Percentiles rank a stretch among this genome's conserved stretches.
Evolutionary conservation across 495 filamentous ascomycete genomes (phyloP).

Genomic region (Talaromyces adpressus): DNA sequence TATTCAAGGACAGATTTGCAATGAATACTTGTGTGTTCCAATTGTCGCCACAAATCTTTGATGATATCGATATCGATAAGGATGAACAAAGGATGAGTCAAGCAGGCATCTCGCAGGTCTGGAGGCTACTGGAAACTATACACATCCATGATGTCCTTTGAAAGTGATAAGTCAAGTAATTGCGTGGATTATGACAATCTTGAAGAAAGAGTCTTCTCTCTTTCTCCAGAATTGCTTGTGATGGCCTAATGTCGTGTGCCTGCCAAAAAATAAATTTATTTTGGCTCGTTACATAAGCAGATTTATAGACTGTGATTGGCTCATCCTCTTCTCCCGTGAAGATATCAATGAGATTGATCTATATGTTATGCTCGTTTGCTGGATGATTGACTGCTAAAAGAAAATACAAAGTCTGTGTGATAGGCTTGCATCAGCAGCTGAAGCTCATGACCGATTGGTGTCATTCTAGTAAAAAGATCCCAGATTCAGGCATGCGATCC

Average conservation of each 20-base stretch:
- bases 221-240: not conserved
- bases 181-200: not conserved
- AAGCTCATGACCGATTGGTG: not conserved
- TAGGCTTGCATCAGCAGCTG: not conserved
- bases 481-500: no score
- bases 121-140: not conserved
- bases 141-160: not conserved
- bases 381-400: not conserved
- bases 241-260: not conserved
- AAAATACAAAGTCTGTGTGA: not conserved
- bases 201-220: not conserved
- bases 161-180: not conserved
- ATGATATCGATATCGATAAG: slow-evolving; percentile 1
- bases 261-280: not conserved
- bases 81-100: slow-evolving; percentile 1
- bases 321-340: not conserved
- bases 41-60: not conserved
- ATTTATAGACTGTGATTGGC: not conserved
- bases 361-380: not conserved
- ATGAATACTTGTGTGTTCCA: not conserved
- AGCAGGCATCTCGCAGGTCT: not conserved
- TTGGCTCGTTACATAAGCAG: slow-evolving; percentile 9
- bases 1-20: not conserved
- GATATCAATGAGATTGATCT: not conserved
- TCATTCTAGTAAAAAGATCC: not conserved